Percentiles rank a stretch among this genome's conserved stretches.
Conservation (phyloP, 2,329 filamentous ascomycete genomes). For the Ophiostoma sp. region DNA sequence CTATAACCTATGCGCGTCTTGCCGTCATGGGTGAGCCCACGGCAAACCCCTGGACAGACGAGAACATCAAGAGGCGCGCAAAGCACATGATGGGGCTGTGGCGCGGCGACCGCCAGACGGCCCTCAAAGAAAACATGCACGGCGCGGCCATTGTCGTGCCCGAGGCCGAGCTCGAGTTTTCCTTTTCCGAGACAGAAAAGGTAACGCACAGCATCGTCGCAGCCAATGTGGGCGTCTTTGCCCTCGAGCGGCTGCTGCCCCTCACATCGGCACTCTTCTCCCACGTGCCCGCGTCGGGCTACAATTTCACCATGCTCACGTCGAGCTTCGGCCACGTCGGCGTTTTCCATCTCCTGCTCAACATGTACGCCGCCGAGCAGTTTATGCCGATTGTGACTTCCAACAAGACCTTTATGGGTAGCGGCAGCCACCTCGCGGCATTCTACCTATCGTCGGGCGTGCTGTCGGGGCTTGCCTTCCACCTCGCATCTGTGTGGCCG, state of each 20-base stretch:
- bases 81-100: neutral
- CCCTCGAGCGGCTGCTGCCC: slow-evolving; percentile 24
- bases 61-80: neutral
- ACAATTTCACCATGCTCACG: slow-evolving; percentile 30
- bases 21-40: neutral
- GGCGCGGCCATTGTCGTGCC: neutral
- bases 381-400: slow-evolving; percentile 28
- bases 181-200: slow-evolving; percentile 23
- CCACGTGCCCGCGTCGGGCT: slow-evolving; percentile 23
- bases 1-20: slow-evolving; percentile 5
- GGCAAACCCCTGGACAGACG: slow-evolving; percentile 11
- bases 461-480: slow-evolving; percentile 26
- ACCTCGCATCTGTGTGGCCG: slow-evolving; percentile 27
- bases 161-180: neutral
- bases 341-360: slow-evolving; percentile 29
- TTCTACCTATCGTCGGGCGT: slow-evolving; percentile 30
- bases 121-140: neutral
- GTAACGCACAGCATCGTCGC: slow-evolving; percentile 25
- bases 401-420: slow-evolving; percentile 26
- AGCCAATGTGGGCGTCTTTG: slow-evolving; percentile 25
- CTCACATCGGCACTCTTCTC: slow-evolving; percentile 23
- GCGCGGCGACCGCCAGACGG: neutral
- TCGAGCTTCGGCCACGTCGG: slow-evolving; percentile 32
- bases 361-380: slow-evolving; percentile 31
- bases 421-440: slow-evolving; percentile 29